phyloP scores from a whole-genome alignment of 2,329 filamentous ascomycete genomes.

The Fusarium pilosicola region DNA sequence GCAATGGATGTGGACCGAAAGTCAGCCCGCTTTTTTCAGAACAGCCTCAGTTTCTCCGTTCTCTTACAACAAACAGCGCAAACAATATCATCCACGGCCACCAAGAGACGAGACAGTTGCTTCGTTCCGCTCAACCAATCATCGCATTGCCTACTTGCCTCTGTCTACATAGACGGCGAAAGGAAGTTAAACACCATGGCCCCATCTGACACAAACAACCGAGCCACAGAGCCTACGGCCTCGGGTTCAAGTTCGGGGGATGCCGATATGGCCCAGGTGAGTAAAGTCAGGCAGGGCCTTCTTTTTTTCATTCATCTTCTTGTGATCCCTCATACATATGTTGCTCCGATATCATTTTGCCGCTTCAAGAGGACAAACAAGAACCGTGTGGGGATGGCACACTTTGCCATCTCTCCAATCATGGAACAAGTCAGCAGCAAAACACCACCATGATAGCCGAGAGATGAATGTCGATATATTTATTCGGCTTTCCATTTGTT shows the following conservation, averaged over 20 bases:
- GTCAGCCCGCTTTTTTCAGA: background rate
- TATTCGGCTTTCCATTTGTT: background rate
- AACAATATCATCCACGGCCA: background rate
- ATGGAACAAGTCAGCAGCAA: conserved; percentile 5
- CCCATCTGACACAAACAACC: conserved; percentile 24
- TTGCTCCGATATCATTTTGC: background rate
- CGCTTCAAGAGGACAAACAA: background rate
- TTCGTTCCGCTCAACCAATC: background rate
- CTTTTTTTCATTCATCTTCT: background rate
- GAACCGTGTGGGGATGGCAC: background rate
- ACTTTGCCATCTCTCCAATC: conserved; percentile 4
- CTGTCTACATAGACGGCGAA: background rate
- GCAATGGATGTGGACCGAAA: background rate
- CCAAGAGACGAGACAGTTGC: background rate
- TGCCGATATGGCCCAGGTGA: conserved; percentile 42
- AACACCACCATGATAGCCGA: background rate
- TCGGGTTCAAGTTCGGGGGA: conserved; percentile 31
- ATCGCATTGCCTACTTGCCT: background rate
- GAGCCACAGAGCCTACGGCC: conserved; percentile 20
- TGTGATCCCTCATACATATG: background rate
- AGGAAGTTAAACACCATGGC: conserved; percentile 13
- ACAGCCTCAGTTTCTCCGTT: conserved; percentile 10
- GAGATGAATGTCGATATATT: background rate
- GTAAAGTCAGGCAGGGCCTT: background rate
- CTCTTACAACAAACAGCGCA: conserved; percentile 18